Evolutionary conservation across 257 asterid genomes (phyloP).

Genomic region (Przewalskia tangutica): DNA sequence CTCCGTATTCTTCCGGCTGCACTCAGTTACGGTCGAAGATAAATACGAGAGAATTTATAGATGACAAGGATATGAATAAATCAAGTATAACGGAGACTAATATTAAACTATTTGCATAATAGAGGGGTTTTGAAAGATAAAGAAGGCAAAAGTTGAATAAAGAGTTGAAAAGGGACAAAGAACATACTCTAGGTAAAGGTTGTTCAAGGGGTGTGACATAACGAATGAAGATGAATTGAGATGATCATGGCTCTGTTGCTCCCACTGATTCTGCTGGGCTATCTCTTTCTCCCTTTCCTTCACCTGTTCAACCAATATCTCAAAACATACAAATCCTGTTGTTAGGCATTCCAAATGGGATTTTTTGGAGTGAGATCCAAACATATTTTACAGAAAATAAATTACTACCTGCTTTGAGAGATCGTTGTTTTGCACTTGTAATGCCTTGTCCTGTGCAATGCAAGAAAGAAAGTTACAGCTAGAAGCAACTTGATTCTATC

Average conservation of each 20-base stretch:
- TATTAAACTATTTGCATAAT: not conserved
- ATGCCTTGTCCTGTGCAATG: conserved; percentile 55
- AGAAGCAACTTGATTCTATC: not conserved
- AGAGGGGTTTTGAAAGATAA: too few species aligned
- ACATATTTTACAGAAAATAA: not conserved
- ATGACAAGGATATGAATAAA: not conserved
- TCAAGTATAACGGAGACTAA: not conserved
- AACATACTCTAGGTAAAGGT: conserved; percentile 35
- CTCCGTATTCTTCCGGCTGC: not conserved
- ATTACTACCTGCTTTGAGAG: conserved; percentile 48
- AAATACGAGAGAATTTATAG: too few species aligned
- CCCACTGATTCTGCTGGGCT: conserved; percentile 24
- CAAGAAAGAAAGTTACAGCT: not conserved
- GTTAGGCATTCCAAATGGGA: not conserved
- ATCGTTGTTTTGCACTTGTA: conserved; percentile 63
- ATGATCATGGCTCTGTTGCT: conserved; percentile 32
- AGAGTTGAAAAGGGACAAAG: not conserved
- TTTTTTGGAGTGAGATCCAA: not conserved
- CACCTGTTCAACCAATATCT: conserved; percentile 19
- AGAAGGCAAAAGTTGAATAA: not conserved
- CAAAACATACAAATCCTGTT: not conserved
- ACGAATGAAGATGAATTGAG: conserved; percentile 28
- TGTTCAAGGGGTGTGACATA: conserved; percentile 23
- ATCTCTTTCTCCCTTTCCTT: conserved; percentile 54
- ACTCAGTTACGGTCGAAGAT: not conserved